Percentiles rank a stretch among this genome's conserved stretches.
phyloP scores from a whole-genome alignment of 163 green algal species.

The Volvox carteri region DNA sequence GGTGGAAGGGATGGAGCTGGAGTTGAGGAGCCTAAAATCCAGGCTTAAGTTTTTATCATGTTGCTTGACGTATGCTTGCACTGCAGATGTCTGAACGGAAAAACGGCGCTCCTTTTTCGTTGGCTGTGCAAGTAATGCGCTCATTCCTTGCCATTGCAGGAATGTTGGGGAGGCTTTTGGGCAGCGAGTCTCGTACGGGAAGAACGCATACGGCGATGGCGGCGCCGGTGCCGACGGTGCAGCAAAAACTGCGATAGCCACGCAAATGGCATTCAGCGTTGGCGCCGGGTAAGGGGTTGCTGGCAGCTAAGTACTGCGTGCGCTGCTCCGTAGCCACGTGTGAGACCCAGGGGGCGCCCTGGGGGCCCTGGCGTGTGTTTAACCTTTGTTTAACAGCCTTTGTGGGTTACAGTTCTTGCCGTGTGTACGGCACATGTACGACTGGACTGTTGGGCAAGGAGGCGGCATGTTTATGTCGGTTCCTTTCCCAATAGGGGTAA shows the following conservation, averaged over 20 bases:
- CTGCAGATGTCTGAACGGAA: too few species aligned
- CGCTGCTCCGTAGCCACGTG: background rate
- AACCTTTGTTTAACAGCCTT: background rate
- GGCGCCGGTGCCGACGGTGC: background rate
- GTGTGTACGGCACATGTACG: too few species aligned
- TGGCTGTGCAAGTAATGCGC: too few species aligned
- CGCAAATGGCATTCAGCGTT: background rate
- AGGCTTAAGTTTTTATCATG: too few species aligned
- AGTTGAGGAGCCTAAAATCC: too few species aligned
- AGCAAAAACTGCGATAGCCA: background rate
- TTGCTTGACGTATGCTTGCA: too few species aligned
- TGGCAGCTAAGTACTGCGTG: background rate
- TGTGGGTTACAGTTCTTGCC: background rate
- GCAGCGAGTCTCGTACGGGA: background rate
- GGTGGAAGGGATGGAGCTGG: too few species aligned
- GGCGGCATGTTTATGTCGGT: too few species aligned
- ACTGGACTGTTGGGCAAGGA: too few species aligned
- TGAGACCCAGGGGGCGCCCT: too few species aligned
- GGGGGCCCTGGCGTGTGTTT: background rate
- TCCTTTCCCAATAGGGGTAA: too few species aligned
- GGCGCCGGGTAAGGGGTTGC: background rate
- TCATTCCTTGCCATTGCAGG: background rate
- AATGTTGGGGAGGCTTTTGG: conserved; percentile 16
- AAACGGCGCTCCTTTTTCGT: too few species aligned
- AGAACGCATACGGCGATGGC: background rate